Evolutionary conservation across 2,329 filamentous ascomycete species (phyloP).

Genomic region (Hymenoscyphus occultus): DNA sequence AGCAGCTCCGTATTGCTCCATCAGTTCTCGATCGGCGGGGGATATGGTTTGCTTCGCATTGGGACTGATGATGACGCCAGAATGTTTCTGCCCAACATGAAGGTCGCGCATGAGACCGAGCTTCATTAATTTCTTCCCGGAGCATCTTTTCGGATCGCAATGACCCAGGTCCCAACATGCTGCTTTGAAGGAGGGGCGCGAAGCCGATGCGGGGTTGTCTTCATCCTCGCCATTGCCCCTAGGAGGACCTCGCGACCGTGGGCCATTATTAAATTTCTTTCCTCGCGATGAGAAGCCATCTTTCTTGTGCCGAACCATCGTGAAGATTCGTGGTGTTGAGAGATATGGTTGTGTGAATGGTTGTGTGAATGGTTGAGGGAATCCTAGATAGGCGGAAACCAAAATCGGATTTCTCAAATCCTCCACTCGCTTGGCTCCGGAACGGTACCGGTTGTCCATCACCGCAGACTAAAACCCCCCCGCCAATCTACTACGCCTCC

Average conservation of each 20-base stretch:
- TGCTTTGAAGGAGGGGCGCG: constrained; percentile 71
- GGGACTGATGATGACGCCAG: constrained; percentile 89
- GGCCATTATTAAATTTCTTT: constrained; percentile 63
- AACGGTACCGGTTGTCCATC: too few relatives aligned
- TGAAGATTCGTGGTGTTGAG: constrained; percentile 12
- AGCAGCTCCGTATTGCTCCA: constrained; percentile 87
- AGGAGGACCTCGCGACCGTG: constrained; percentile 54
- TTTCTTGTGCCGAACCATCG: constrained; percentile 96
- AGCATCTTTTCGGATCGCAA: constrained; percentile 95
- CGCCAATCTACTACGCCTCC: constrained; percentile 14
- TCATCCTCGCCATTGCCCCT: constrained; percentile 43
- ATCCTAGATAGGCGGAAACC: not conserved
- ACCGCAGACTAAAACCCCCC: not conserved
- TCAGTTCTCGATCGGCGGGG: constrained; percentile 74
- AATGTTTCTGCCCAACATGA: constrained; percentile 85
- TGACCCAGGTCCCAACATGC: constrained; percentile 98
- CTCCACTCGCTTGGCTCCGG: not conserved
- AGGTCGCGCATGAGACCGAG: constrained; percentile 92
- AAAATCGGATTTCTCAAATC: not conserved
- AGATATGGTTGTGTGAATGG: not conserved
- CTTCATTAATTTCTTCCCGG: constrained; percentile 89
- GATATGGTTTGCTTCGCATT: constrained; percentile 86
- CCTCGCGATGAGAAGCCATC: constrained; percentile 66
- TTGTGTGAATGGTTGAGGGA: not conserved
- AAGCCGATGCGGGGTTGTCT: constrained; percentile 35